Percentiles rank a stretch among this genome's conserved stretches.
These are phyloP conservation scores for Colletotrichum liriopes DNA, from an alignment of 2,329 filamentous ascomycete genomes.

Conservation along the genomic window DNA sequence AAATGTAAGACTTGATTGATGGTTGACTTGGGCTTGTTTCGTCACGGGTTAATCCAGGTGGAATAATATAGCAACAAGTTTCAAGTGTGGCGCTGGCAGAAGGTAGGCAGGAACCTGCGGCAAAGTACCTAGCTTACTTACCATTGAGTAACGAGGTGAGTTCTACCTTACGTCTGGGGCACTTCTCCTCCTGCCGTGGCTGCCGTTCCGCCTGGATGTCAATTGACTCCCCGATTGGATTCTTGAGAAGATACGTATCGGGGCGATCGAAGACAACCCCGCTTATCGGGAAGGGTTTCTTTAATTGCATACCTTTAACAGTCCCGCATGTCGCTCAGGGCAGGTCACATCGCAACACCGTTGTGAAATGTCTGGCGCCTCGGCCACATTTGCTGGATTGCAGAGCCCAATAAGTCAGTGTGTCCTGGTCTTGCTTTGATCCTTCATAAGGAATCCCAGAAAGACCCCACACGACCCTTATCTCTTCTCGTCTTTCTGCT, in stretches of 20 bases:
- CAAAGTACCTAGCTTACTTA: not conserved
- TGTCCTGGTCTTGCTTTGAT: conserved; percentile 7
- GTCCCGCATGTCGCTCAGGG: too few species aligned
- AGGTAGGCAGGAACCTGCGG: not conserved
- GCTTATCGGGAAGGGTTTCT: not conserved
- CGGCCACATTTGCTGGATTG: not conserved
- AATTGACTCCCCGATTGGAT: too few species aligned
- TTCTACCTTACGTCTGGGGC: not conserved
- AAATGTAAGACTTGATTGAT: not conserved
- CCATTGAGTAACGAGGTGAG: not conserved
- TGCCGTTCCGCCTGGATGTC: conserved; percentile 1
- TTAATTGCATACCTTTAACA: not conserved
- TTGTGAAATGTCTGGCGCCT: not conserved
- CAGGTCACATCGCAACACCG: too few species aligned
- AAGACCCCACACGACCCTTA: conserved; percentile 30
- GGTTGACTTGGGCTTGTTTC: not conserved
- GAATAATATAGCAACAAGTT: not conserved
- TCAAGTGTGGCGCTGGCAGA: not conserved
- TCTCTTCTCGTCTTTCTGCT: conserved; percentile 4
- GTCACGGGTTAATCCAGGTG: not conserved
- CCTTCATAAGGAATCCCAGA: not conserved
- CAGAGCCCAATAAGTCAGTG: not conserved
- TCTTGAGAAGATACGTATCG: not conserved
- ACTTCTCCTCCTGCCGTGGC: conserved; percentile 5
- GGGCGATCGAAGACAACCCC: too few species aligned